Evolutionary conservation across 345 rosid species (phyloP).

Genomic region (Angophora floribunda): DNA sequence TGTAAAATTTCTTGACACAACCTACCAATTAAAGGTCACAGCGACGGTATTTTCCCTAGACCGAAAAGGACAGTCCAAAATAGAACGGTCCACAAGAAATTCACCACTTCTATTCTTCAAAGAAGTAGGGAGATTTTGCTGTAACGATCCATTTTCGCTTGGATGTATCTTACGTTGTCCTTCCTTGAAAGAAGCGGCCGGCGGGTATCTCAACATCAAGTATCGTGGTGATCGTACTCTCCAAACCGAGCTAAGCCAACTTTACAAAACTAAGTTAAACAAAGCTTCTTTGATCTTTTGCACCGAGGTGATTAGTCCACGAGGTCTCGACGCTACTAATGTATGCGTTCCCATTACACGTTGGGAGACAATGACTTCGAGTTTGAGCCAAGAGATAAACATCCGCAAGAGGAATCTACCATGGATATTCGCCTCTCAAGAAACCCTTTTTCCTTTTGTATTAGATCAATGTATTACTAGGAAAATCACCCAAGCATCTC

Average conservation of each 20-base stretch:
- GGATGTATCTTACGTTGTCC: background rate
- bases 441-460: background rate
- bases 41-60: background rate
- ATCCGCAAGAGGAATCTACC: background rate
- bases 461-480: background rate
- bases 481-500: background rate
- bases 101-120: background rate
- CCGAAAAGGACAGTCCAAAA: background rate
- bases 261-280: background rate
- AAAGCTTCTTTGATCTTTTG: background rate
- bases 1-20: no score
- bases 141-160: background rate
- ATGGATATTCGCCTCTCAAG: background rate
- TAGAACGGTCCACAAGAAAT: accelerated
- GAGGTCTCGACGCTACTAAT: background rate
- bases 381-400: background rate
- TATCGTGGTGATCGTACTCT: background rate
- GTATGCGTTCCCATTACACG: background rate
- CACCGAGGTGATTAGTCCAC: background rate
- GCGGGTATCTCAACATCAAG: background rate
- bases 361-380: background rate
- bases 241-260: background rate
- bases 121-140: background rate
- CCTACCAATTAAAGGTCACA: background rate
- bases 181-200: background rate